Percentiles rank a stretch among this genome's conserved stretches.
Conservation (phyloP, 2,329 filamentous ascomycete species). For the Ustulina deusta region DNA sequence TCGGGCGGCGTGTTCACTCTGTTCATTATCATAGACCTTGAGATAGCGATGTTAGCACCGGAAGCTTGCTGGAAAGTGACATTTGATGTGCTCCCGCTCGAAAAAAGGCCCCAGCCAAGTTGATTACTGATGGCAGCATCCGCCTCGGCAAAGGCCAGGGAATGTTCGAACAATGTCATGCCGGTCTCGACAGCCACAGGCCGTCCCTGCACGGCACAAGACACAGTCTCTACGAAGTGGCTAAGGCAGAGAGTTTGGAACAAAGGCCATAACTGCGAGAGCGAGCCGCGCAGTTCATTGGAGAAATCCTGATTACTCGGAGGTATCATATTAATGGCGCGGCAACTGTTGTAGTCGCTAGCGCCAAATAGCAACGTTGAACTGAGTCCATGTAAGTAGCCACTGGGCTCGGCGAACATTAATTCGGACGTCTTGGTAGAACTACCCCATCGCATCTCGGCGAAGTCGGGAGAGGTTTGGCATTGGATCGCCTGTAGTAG, state of each 20-base stretch:
- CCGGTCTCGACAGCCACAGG: constrained; percentile 86
- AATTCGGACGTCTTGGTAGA: constrained; percentile 72
- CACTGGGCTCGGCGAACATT: constrained; percentile 77
- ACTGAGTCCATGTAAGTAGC: constrained; percentile 77
- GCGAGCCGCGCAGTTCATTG: constrained; percentile 76
- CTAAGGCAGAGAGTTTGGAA: constrained; percentile 78
- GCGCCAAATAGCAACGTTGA: constrained; percentile 79
- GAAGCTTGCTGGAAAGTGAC: constrained; percentile 58
- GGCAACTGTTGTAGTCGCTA: constrained; percentile 79
- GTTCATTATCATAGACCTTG: constrained; percentile 75
- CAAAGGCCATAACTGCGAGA: constrained; percentile 80
- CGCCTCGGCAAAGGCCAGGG: constrained; percentile 93
- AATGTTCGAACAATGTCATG: constrained; percentile 97
- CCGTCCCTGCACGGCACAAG: constrained; percentile 87
- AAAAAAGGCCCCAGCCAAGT: constrained; percentile 76
- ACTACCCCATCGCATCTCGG: constrained; percentile 76
- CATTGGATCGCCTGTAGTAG: constrained; percentile 90
- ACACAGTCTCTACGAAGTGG: constrained; percentile 89
- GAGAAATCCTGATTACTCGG: constrained; percentile 62
- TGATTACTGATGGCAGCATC: constrained; percentile 88
- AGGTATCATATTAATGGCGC: constrained; percentile 78
- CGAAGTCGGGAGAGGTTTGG: constrained; percentile 83
- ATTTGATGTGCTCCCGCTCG: constrained; percentile 57
- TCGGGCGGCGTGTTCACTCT: constrained; percentile 91
- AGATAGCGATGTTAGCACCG: constrained; percentile 63